These are phyloP conservation scores for Dendrobium catenatum DNA, from an alignment of 106 monocot genomes.

Conservation along the genomic window DNA sequence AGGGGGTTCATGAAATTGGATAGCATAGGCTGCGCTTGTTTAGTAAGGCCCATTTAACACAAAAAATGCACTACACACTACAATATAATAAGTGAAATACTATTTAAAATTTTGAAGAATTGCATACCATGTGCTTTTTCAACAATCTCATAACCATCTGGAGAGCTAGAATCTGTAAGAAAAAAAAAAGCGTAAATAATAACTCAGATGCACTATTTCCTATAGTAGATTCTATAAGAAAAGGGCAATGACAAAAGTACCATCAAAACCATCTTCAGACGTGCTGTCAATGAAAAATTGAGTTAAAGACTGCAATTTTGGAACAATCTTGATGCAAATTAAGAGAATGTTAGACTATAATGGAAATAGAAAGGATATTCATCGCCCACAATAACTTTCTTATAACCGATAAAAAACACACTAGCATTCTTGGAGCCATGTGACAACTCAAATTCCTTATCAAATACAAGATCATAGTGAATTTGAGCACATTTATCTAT, in stretches of 20 bases:
- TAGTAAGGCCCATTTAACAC: too few species aligned
- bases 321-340: not conserved
- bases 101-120: not conserved
- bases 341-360: not conserved
- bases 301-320: not conserved
- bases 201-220: not conserved
- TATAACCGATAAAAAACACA: slow-evolving; percentile 73
- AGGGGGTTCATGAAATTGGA: too few species aligned
- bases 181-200: not conserved
- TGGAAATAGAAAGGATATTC: slow-evolving; percentile 48
- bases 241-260: slow-evolving; percentile 6
- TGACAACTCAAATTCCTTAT: slow-evolving; percentile 77
- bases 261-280: slow-evolving; percentile 14
- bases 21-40: too few species aligned
- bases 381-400: slow-evolving; percentile 10
- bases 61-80: too few species aligned
- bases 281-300: not conserved
- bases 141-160: slow-evolving; percentile 15
- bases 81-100: too few species aligned
- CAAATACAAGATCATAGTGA: slow-evolving; percentile 71
- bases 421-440: slow-evolving; percentile 62
- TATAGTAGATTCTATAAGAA: not conserved
- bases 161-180: slow-evolving; percentile 22
- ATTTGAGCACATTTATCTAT: slow-evolving; percentile 50
- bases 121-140: slow-evolving; percentile 31